Evolutionary conservation across 2,329 filamentous ascomycete species (phyloP).

Genomic region (Phialemonium atrogriseum): DNA sequence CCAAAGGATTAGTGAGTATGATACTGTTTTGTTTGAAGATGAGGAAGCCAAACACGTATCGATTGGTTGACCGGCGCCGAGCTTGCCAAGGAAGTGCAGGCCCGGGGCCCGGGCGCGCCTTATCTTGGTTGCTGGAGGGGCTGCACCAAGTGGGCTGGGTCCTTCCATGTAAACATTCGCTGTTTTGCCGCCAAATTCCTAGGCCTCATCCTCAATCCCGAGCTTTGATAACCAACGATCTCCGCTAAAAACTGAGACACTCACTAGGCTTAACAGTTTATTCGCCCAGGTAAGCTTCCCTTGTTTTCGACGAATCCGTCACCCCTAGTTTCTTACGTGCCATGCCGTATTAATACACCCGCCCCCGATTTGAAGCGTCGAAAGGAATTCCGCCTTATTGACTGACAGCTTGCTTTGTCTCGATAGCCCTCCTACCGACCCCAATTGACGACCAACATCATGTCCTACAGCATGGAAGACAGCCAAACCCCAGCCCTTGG

Average conservation of each 20-base stretch:
- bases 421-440: not conserved
- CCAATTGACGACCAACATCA: conserved; percentile 16
- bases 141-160: conserved; percentile 8
- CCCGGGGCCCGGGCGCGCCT: conserved; percentile 4
- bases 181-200: no score
- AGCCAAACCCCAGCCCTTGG: conserved; percentile 61
- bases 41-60: conserved; percentile 6
- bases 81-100: no score
- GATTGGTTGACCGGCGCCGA: conserved; percentile 6
- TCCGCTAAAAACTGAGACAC: no score
- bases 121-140: conserved; percentile 12
- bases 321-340: no score
- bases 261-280: no score
- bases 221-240: conserved; percentile 4
- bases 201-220: no score
- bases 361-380: no score
- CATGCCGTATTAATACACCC: no score
- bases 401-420: conserved; percentile 3
- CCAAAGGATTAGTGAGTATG: no score
- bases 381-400: not conserved
- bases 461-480: conserved; percentile 51
- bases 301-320: no score
- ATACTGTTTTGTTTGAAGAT: conserved; percentile 11
- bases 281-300: no score
- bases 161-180: conserved; percentile 14